phyloP scores from a whole-genome alignment of 208 protist species.

The Trypanosoma platydactyli region DNA sequence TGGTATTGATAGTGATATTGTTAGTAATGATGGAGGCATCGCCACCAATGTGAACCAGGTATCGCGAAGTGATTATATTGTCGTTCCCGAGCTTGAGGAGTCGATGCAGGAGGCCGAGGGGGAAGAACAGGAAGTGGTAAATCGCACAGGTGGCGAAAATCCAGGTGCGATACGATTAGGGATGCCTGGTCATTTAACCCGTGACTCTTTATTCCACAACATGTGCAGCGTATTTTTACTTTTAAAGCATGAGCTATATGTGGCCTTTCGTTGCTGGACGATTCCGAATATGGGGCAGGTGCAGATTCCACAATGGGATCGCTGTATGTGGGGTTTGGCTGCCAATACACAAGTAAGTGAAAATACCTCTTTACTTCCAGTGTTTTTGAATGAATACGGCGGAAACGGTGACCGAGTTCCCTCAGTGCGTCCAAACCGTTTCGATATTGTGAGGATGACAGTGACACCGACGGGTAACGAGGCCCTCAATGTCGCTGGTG shows the following conservation, averaged over 20 bases:
- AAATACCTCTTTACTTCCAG: slow-evolving; percentile 4
- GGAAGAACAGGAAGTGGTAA: no score
- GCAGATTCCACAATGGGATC: slow-evolving; percentile 22
- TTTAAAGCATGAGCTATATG: background rate
- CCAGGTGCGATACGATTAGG: no score
- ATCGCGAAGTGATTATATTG: no score
- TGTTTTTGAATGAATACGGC: background rate
- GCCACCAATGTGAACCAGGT: no score
- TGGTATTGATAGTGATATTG: no score
- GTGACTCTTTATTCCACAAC: background rate
- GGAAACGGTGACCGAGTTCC: background rate
- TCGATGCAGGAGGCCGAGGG: no score
- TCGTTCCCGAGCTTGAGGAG: no score
- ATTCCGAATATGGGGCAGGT: background rate
- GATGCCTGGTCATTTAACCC: background rate
- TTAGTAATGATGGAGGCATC: no score
- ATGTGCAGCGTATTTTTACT: slow-evolving; percentile 3
- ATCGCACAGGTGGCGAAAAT: no score
- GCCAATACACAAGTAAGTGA: background rate
- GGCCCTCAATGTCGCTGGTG: no score
- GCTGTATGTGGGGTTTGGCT: slow-evolving; percentile 11
- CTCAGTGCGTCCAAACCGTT: background rate
- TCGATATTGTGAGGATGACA: background rate
- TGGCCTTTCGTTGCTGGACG: slow-evolving; percentile 19
- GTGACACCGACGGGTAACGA: background rate